These are phyloP conservation scores for Fonsecaea erecta DNA, from an alignment of 2,329 filamentous ascomycete genomes.

Conservation along the genomic window DNA sequence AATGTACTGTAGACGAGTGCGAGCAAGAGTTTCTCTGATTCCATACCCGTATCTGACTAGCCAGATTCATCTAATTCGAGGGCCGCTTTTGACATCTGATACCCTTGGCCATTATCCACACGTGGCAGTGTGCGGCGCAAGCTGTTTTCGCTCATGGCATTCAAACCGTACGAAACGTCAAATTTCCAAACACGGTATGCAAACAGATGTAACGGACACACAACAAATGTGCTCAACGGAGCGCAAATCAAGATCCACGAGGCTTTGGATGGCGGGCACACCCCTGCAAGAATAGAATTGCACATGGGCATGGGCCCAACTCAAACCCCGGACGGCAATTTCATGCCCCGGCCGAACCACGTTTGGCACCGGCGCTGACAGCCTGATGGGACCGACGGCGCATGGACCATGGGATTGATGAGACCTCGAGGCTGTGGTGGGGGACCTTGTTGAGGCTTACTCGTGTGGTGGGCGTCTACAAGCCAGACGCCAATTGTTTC, in stretches of 20 bases:
- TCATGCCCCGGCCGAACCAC: slow-evolving; percentile 18
- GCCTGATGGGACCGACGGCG: slow-evolving; percentile 2
- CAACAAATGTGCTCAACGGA: slow-evolving; percentile 2
- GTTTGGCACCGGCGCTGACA: slow-evolving; percentile 18
- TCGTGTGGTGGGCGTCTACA: not conserved
- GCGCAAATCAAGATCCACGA: slow-evolving; percentile 10
- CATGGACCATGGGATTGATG: slow-evolving; percentile 7
- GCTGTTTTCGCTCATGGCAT: not conserved
- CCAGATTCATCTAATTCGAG: not conserved
- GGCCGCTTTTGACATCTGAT: not conserved
- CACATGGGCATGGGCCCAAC: slow-evolving; percentile 14
- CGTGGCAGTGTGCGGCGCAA: not conserved
- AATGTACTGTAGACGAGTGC: not conserved
- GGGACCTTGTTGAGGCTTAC: slow-evolving; percentile 1
- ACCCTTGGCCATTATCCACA: not conserved
- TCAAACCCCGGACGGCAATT: slow-evolving; percentile 20
- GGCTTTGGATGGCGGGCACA: slow-evolving; percentile 14
- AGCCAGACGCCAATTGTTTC: slow-evolving; percentile 13
- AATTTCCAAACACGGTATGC: not conserved
- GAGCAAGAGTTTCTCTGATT: not conserved
- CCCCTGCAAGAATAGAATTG: slow-evolving; percentile 20
- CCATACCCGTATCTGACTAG: not conserved
- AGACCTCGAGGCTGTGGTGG: slow-evolving; percentile 12
- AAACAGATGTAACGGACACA: not conserved
- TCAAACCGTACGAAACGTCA: not conserved